Evolutionary conservation across 2,329 filamentous ascomycete species (phyloP).

Genomic region (Colletotrichum sp.): DNA sequence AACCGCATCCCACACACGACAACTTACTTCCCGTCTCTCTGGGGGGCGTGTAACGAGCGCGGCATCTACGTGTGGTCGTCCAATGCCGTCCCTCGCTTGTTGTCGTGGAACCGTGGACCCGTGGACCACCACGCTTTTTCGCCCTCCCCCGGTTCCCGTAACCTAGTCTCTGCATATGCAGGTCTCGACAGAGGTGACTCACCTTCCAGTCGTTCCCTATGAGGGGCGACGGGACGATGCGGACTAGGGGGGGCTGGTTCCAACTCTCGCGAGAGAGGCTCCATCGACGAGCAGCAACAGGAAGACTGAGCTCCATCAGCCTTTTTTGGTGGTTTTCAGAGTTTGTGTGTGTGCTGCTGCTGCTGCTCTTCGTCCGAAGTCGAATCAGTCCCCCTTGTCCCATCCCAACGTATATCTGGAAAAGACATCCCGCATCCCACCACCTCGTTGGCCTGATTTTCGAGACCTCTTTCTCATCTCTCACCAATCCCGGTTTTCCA

Average conservation of each 20-base stretch:
- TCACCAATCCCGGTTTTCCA: background rate
- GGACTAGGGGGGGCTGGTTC: background rate
- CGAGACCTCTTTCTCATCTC: background rate
- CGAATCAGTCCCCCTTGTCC: constrained; percentile 1
- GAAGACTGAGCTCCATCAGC: background rate
- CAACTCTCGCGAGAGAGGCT: background rate
- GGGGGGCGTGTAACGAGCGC: background rate
- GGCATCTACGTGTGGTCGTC: background rate
- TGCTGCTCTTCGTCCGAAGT: background rate
- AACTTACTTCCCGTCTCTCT: background rate
- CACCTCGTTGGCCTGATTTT: constrained; percentile 8
- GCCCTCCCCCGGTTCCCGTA: background rate
- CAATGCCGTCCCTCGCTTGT: background rate
- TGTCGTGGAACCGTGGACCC: background rate
- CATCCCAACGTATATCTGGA: constrained; percentile 6
- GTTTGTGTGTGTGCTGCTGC: background rate
- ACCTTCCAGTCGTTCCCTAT: constrained; percentile 27
- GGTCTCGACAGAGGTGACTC: constrained; percentile 27
- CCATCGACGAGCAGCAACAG: background rate
- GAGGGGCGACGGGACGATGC: constrained; percentile 19
- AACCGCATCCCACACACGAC: background rate
- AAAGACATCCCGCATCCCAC: background rate
- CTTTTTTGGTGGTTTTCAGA: background rate
- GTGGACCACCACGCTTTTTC: background rate
- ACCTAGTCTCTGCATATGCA: constrained; percentile 19